Evolutionary conservation across 305 asterid species (phyloP).

Genomic region (Fraxinus dipetala): DNA sequence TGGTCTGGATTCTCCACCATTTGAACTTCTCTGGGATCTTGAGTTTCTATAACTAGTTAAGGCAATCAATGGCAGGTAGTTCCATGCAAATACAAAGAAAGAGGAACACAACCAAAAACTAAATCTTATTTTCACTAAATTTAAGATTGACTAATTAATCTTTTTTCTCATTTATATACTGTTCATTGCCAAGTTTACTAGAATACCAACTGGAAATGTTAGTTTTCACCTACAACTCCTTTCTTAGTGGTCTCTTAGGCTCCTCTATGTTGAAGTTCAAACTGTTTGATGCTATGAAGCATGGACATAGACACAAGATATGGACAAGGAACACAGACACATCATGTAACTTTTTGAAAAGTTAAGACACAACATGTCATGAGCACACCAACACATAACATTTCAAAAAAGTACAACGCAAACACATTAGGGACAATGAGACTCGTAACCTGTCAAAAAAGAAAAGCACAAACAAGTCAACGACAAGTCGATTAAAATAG

Average conservation of each 20-base stretch:
- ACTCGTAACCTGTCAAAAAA: background rate
- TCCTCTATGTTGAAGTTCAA: background rate
- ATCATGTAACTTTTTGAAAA: background rate
- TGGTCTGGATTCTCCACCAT: background rate
- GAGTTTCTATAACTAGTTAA: background rate
- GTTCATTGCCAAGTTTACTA: background rate
- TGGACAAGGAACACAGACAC: background rate
- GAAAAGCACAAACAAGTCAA: background rate
- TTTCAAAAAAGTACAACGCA: background rate
- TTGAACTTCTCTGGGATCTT: background rate
- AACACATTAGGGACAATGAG: background rate
- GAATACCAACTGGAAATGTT: background rate
- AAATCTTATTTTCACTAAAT: background rate
- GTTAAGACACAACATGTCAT: background rate
- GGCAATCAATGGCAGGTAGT: background rate
- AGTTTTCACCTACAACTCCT: background rate
- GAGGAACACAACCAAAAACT: background rate
- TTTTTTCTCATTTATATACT: background rate
- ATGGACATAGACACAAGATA: background rate
- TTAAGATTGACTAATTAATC: background rate
- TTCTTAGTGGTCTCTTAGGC: background rate
- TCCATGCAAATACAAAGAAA: background rate
- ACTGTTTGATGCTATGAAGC: background rate
- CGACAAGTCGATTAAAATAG: background rate
- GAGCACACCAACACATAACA: background rate